Base-by-base conservation (phyloP, 441 rosid genomes). In the Corymbia calophylla region DNA sequence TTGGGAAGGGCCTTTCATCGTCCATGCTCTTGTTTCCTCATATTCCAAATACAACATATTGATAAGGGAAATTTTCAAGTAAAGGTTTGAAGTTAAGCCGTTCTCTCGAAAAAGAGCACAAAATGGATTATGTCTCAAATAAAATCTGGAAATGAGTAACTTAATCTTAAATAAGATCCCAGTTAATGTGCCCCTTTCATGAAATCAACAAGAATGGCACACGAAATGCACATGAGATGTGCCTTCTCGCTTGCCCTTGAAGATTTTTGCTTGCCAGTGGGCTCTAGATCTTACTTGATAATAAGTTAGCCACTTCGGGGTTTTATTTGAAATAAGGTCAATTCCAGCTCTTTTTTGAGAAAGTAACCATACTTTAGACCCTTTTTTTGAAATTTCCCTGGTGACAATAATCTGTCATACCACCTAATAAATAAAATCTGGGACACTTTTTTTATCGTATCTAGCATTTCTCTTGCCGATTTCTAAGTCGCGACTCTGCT, bases 121-220 rank as follows among this genome's bases (percentile, higher is more conserved):
- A 0, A 13, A 58, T 58, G 29, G 5, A 58, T 12, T 58, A 23
- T 58, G 10, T 58, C 25, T 58, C 0, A 23, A 58, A 0, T 58
- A 58, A 8, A 58, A 58, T 13, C 17, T 7, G 5, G 0, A 60
- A 5, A 3, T 60, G 4, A 14, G 12, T 7, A 25, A 60, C n/a
- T 27, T 60, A 2, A 1, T 60, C 66, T 60, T n/a, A 27, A 60
- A 60, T 60, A 60, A 60, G 66, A 25, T 60, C n/a, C 14, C 64
- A 58, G 25, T 29, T 58, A 5, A 58, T 11, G 64, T 58, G 64
- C n/a, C n/a, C 10, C 13, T 11, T 25, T 6, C 1, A 29, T 23
- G 62, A 56, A 51, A 51, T 51, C 1, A 13, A 51, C 53, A 51
- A 51, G 5, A 51, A 15, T 13, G 16, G 53, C 53, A 51, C 13